A percentile compares a stretch with the other conserved stretches of the same genome.
Evolutionary conservation across 495 filamentous ascomycete genomes (phyloP).

Genomic region (Podospora conica): DNA sequence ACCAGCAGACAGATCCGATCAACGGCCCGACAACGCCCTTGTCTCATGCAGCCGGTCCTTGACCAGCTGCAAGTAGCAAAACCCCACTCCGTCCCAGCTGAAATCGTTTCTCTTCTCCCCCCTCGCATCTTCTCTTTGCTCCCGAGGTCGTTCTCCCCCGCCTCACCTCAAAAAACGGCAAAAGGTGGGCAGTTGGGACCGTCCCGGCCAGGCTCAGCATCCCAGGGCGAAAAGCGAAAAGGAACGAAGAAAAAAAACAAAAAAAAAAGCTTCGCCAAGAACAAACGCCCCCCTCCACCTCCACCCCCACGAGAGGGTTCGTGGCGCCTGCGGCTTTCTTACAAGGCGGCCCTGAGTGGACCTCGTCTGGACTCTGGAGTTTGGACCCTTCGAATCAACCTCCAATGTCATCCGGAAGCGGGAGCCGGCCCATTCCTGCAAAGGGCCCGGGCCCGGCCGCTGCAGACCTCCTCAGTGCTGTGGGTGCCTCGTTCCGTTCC

Average conservation of each 20-base stretch:
- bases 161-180: background rate
- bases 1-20: background rate
- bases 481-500: conserved; percentile 31
- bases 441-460: background rate
- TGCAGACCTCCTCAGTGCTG: background rate
- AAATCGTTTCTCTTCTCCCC: background rate
- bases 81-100: background rate
- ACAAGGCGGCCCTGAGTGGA: background rate
- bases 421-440: background rate
- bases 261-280: too few species aligned
- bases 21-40: too few species aligned
- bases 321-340: background rate
- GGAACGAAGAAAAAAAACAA: too few species aligned
- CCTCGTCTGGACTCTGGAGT: background rate
- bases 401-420: background rate
- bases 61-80: background rate
- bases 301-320: background rate
- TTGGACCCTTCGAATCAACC: background rate
- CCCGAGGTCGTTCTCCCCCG: background rate
- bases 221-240: background rate
- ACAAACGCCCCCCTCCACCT: background rate
- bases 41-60: background rate
- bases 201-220: background rate
- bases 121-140: background rate
- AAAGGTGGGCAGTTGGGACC: background rate